Percentiles rank a stretch among this genome's conserved stretches.
phyloP scores from a whole-genome alignment of 805 yeast species.

The Nakazawaea ambrosiae region DNA sequence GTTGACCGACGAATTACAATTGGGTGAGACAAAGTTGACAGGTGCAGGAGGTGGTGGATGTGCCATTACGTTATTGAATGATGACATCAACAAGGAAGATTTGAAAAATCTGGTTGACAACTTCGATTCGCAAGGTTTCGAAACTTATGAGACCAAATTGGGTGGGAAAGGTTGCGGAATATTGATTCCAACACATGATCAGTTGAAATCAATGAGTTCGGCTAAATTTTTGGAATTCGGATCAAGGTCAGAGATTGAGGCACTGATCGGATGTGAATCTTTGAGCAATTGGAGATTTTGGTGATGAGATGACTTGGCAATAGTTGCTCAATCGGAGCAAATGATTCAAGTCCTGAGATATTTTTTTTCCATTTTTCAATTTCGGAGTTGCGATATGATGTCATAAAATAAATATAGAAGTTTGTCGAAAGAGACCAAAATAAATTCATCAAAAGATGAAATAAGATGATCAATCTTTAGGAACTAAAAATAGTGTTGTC shows the following conservation, averaged over 20 bases:
- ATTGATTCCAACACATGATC: slow-evolving; percentile 17
- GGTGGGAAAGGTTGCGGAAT: slow-evolving; percentile 90
- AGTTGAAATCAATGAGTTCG: neutral
- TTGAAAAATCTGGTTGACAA: slow-evolving; percentile 28
- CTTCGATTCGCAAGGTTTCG: slow-evolving; percentile 47
- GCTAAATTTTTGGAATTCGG: slow-evolving; percentile 18
- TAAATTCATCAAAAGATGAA: no score
- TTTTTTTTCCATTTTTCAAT: no score
- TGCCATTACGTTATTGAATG: slow-evolving; percentile 76
- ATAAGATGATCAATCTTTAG: no score
- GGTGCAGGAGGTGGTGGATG: slow-evolving; percentile 99
- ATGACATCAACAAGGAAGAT: slow-evolving; percentile 27
- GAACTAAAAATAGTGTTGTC: no score
- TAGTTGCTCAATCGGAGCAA: no score
- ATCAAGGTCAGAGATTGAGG: slow-evolving; percentile 41
- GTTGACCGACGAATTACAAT: slow-evolving; percentile 49
- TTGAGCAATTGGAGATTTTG: slow-evolving; percentile 53
- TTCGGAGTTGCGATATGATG: no score
- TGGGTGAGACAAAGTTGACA: slow-evolving; percentile 90
- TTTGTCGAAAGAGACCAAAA: no score
- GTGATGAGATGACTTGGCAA: no score
- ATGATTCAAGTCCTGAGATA: no score
- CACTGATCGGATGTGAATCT: slow-evolving; percentile 34
- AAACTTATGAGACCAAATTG: slow-evolving; percentile 68
- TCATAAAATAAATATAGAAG: no score